phyloP scores from a whole-genome alignment of 768 basidiomycete genomes.

The Steccherinum ochraceum region DNA sequence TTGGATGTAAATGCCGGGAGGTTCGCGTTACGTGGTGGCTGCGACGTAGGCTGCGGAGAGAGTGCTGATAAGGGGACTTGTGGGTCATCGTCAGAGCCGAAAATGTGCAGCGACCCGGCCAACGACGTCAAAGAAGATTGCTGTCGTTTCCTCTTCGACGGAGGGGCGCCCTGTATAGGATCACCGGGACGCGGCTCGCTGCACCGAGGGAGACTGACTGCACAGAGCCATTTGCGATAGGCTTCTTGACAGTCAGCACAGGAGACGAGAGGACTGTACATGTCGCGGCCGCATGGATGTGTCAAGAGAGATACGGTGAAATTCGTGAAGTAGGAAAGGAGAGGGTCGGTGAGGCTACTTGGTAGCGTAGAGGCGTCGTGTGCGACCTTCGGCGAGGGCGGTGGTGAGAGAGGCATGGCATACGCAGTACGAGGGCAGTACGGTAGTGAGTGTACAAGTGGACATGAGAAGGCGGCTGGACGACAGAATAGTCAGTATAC shows the following conservation, averaged over 20 bases:
- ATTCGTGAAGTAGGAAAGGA: conserved; percentile 58
- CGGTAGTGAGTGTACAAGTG: conserved; percentile 61
- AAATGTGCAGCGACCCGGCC: conserved; percentile 22
- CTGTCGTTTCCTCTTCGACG: not conserved
- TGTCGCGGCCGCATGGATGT: conserved; percentile 73
- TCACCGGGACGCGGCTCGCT: conserved; percentile 37
- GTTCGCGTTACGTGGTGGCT: conserved; percentile 37
- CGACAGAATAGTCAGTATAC: not conserved
- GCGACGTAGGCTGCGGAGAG: conserved; percentile 31
- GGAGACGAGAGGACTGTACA: conserved; percentile 71
- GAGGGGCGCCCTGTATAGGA: conserved; percentile 22
- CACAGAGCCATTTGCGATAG: conserved; percentile 77
- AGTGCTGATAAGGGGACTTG: conserved; percentile 46
- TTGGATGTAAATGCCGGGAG: conserved; percentile 37
- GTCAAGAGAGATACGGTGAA: conserved; percentile 70
- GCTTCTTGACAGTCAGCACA: conserved; percentile 70
- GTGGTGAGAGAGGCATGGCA: conserved; percentile 57
- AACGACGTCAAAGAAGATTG: conserved; percentile 25
- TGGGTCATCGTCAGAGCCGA: conserved; percentile 13
- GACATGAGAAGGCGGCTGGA: conserved; percentile 61
- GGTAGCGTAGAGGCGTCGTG: conserved; percentile 53
- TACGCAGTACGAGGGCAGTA: conserved; percentile 72
- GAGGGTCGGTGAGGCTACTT: conserved; percentile 35
- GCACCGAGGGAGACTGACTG: conserved; percentile 69
- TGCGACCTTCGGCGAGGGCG: conserved; percentile 31